These are phyloP conservation scores for Populus tomentosa DNA, from an alignment of 441 rosid genomes.

Conservation along the genomic window DNA sequence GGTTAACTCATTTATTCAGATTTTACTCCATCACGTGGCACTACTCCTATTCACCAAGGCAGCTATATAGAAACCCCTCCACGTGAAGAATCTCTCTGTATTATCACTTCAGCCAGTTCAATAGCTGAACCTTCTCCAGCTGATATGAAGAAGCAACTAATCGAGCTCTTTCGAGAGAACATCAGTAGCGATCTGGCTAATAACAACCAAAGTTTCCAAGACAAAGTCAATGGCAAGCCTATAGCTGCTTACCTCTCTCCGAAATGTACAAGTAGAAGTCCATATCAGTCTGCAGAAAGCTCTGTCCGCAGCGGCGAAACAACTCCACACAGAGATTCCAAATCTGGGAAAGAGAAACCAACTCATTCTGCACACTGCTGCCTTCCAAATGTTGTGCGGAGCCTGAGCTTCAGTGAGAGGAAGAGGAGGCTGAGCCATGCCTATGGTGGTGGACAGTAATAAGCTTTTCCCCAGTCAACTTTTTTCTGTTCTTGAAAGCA, in stretches of 20 bases:
- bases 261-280: conserved; percentile 16
- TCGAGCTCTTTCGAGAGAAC: no score
- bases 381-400: conserved; percentile 44
- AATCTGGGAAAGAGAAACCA: conserved; percentile 23
- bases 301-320: conserved; percentile 22
- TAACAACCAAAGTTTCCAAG: no score
- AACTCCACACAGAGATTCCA: conserved; percentile 9
- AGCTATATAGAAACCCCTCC: no score
- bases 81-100: no score
- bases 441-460: conserved; percentile 10
- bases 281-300: conserved; percentile 13
- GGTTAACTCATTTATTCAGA: no score
- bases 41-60: no score
- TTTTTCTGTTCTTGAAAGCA: not conserved
- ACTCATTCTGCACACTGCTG: conserved; percentile 38
- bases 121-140: no score
- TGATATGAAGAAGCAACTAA: no score
- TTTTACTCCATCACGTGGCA: no score
- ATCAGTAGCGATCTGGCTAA: no score
- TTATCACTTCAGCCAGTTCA: no score
- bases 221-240: no score
- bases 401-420: conserved; percentile 42
- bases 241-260: conserved; percentile 10
- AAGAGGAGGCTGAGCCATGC: conserved; percentile 33
- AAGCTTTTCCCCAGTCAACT: not conserved